Percentiles rank a stretch among this genome's conserved stretches.
phyloP scores from a whole-genome alignment of 352 stramenopile genomes.

The Phytophthora podocarpi region DNA sequence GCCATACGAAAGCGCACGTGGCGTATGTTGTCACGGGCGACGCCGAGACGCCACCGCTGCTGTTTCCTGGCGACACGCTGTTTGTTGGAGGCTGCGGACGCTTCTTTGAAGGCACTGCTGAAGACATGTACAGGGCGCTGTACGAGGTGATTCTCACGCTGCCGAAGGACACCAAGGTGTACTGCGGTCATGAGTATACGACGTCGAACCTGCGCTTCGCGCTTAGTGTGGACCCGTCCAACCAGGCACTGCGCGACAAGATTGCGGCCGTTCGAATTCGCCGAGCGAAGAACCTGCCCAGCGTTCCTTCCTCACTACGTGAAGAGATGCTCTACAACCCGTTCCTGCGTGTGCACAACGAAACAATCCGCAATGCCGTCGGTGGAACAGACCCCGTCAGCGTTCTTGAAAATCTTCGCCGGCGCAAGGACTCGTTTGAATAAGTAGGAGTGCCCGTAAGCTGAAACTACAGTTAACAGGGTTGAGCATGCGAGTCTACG shows the following conservation, averaged over 20 bases:
- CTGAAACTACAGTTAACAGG: neutral
- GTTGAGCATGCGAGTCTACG: slow-evolving; percentile 1
- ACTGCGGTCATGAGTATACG: slow-evolving; percentile 94
- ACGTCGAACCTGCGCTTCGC: slow-evolving; percentile 94
- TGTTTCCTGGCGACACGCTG: slow-evolving; percentile 91
- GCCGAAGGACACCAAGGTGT: slow-evolving; percentile 87
- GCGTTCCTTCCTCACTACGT: slow-evolving; percentile 88
- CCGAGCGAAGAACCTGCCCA: slow-evolving; percentile 87
- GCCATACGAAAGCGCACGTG: slow-evolving; percentile 85
- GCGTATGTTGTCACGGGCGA: slow-evolving; percentile 89
- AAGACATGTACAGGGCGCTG: slow-evolving; percentile 90
- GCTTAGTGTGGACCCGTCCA: slow-evolving; percentile 92
- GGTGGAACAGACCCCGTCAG: slow-evolving; percentile 78
- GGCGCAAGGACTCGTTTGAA: slow-evolving; percentile 79
- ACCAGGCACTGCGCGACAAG: slow-evolving; percentile 87
- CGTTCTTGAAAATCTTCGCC: slow-evolving; percentile 80
- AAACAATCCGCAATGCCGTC: slow-evolving; percentile 82
- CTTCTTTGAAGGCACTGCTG: slow-evolving; percentile 90
- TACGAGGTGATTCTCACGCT: slow-evolving; percentile 89
- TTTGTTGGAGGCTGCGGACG: slow-evolving; percentile 84
- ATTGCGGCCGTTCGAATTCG: slow-evolving; percentile 81
- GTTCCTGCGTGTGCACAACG: slow-evolving; percentile 85
- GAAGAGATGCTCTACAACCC: slow-evolving; percentile 91
- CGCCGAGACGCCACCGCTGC: slow-evolving; percentile 64
- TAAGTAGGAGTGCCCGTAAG: slow-evolving; percentile 21